Base-by-base conservation (phyloP, 2,329 filamentous ascomycete species). In the Aspergillus sp. region DNA sequence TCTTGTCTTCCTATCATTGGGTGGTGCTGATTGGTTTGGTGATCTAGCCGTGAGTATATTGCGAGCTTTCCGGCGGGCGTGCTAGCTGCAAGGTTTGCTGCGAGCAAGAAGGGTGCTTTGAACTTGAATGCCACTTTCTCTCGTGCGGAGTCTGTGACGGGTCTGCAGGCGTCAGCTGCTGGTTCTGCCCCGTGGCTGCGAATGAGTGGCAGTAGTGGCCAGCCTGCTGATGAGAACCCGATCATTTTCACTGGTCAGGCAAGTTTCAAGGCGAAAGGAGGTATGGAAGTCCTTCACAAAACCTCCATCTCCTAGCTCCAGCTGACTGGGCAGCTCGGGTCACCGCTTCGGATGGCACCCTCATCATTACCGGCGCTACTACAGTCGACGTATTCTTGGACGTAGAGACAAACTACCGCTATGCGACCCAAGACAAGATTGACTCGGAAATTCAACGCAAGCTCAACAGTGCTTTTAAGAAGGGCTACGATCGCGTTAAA, bases 41-140 rank as follows among this genome's bases (percentile, higher is more conserved):
- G 7, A 9, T 7, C n/a, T 22, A 66, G 64, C 2, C 60, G 64
- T 5, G 64, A 64, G 34, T 65, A 64, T 45, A 28, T 66, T 5
- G 59, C 63, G 2, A 66, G 64, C 31, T 55, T 61, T 54, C 60
- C 64, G 2, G 57, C 59, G 5, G 59, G 54, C 3, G 47, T 65
- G 1, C 22, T 66, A 15, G 63, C 49, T 8, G 28, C 62, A 4
- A 23, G 63, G 8, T 41, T 65, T 4, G 46, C 19, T 0, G 54
- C 63, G 3, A 65, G 59, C 28, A 8, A 47, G 50, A 4, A 47
- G 3, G 58, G 56, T 0, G 19, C 28, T 1, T 17, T 65, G 17
- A 45, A 55, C 25, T 34, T 65, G 15, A 22, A 46, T 23, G 28
- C 22, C 5, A 60, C 58, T 4, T 23, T 66, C 31, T 49, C 30